A percentile compares a stretch with the other conserved stretches of the same genome.
These are phyloP conservation scores for Nemania diffusa DNA, from an alignment of 2,329 filamentous ascomycete genomes.

Conservation along the genomic window DNA sequence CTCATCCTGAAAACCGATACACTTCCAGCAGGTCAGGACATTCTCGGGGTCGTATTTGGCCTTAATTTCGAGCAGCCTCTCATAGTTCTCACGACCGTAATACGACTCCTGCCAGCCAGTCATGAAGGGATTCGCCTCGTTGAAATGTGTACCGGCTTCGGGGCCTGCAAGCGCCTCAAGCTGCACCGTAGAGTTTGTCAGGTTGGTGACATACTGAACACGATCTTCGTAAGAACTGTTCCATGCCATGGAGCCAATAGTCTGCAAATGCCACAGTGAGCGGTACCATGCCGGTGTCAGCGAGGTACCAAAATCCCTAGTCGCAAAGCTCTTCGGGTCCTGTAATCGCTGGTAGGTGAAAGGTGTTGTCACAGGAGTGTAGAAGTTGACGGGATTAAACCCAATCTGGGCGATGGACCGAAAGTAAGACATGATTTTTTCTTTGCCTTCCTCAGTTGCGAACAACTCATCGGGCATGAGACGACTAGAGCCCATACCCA, in stretches of 20 bases:
- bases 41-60: slow-evolving; percentile 35
- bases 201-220: slow-evolving; percentile 29
- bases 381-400: slow-evolving; percentile 36
- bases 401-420: slow-evolving; percentile 33
- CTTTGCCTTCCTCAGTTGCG: slow-evolving; percentile 32
- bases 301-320: slow-evolving; percentile 25
- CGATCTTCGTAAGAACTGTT: slow-evolving; percentile 37
- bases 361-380: slow-evolving; percentile 36
- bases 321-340: slow-evolving; percentile 11
- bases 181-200: slow-evolving; percentile 35
- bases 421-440: slow-evolving; percentile 35
- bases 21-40: slow-evolving; percentile 37
- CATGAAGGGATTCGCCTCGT: slow-evolving; percentile 40
- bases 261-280: slow-evolving; percentile 37
- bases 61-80: slow-evolving; percentile 33
- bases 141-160: slow-evolving; percentile 33
- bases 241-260: slow-evolving; percentile 33
- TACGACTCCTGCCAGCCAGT: slow-evolving; percentile 37
- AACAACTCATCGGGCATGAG: slow-evolving; percentile 35
- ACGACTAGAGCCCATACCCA: slow-evolving; percentile 34
- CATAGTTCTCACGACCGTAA: slow-evolving; percentile 36
- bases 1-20: slow-evolving; percentile 34
- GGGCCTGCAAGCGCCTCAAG: slow-evolving; percentile 35
- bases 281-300: slow-evolving; percentile 38
- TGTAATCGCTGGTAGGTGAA: slow-evolving; percentile 32